Conservation (phyloP, 2,329 filamentous ascomycete species). For the Didymella exigua region DNA sequence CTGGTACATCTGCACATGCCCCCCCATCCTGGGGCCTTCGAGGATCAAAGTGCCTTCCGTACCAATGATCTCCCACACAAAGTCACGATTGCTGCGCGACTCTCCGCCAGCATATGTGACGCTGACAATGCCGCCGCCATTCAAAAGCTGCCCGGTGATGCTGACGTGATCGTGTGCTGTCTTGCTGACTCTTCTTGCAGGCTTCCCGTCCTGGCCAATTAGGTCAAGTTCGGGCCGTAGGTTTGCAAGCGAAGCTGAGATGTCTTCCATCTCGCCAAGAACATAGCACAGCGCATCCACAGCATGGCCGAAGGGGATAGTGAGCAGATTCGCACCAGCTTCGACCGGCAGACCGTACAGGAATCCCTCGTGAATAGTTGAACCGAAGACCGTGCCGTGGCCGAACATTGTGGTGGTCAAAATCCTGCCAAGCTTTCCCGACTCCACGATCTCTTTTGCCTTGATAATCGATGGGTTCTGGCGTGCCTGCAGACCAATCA, state of each 20-base stretch:
- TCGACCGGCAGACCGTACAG: constrained; percentile 58
- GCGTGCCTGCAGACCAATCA: constrained; percentile 57
- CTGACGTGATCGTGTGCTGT: constrained; percentile 38
- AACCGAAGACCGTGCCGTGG: constrained; percentile 31
- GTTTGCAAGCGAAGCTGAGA: constrained; percentile 37
- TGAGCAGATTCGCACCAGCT: constrained; percentile 52
- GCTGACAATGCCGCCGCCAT: constrained; percentile 33
- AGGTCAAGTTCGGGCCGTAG: constrained; percentile 26
- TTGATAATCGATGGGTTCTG: constrained; percentile 50
- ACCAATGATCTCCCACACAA: constrained; percentile 49
- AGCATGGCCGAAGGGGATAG: constrained; percentile 49
- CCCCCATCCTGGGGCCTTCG: constrained; percentile 27
- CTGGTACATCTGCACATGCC: constrained; percentile 54
- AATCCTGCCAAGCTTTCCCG: constrained; percentile 54
- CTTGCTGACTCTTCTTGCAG: constrained; percentile 26
- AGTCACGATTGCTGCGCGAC: constrained; percentile 31
- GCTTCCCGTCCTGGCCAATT: constrained; percentile 27
- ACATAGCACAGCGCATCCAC: constrained; percentile 41
- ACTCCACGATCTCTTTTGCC: constrained; percentile 51
- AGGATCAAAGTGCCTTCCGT: constrained; percentile 44
- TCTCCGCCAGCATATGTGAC: constrained; percentile 30
- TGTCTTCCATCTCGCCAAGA: constrained; percentile 33
- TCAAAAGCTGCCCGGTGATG: constrained; percentile 27
- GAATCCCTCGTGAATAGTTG: constrained; percentile 29
- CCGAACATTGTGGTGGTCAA: constrained; percentile 43